These are phyloP conservation scores for Trichoderma asperelloides DNA, from an alignment of 495 filamentous ascomycete genomes.

Conservation along the genomic window DNA sequence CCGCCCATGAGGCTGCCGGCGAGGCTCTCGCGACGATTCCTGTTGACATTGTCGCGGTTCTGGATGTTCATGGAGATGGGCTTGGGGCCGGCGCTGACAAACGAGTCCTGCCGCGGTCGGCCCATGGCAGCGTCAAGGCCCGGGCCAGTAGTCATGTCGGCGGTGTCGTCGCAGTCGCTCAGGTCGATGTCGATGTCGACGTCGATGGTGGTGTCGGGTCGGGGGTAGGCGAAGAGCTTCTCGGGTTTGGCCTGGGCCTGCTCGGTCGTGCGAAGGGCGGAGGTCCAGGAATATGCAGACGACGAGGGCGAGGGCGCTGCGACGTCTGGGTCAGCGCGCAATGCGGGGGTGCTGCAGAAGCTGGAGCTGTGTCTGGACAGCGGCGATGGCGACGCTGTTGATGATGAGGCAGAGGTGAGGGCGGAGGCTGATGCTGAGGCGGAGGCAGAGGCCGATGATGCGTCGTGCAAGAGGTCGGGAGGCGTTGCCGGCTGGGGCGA, in stretches of 20 bases:
- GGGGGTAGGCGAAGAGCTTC: constrained; percentile 6
- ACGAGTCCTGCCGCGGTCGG: constrained; percentile 60
- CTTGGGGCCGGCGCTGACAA: constrained; percentile 69
- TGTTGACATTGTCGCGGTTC: constrained; percentile 55
- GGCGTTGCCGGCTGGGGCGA: constrained; percentile 32
- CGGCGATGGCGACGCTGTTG: background rate
- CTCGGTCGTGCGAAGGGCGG: background rate
- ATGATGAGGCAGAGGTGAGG: background rate
- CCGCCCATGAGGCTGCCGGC: constrained; percentile 82
- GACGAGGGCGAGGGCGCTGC: constrained; percentile 30
- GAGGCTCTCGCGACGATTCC: constrained; percentile 70
- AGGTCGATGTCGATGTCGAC: constrained; percentile 20
- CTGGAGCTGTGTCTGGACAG: background rate
- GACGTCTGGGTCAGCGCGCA: constrained; percentile 21
- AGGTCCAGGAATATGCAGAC: background rate
- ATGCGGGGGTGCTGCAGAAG: constrained; percentile 1
- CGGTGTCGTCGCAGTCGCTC: constrained; percentile 38
- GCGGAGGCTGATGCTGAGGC: constrained; percentile 6
- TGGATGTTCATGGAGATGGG: constrained; percentile 72
- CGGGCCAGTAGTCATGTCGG: constrained; percentile 53
- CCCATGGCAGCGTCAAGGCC: constrained; percentile 46
- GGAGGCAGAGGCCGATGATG: constrained; percentile 12
- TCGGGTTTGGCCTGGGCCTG: background rate
- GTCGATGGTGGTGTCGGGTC: constrained; percentile 13
- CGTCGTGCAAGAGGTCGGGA: constrained; percentile 15